Base-by-base conservation (phyloP, 2,329 filamentous ascomycete genomes). In the Fusarium nelsonii region DNA sequence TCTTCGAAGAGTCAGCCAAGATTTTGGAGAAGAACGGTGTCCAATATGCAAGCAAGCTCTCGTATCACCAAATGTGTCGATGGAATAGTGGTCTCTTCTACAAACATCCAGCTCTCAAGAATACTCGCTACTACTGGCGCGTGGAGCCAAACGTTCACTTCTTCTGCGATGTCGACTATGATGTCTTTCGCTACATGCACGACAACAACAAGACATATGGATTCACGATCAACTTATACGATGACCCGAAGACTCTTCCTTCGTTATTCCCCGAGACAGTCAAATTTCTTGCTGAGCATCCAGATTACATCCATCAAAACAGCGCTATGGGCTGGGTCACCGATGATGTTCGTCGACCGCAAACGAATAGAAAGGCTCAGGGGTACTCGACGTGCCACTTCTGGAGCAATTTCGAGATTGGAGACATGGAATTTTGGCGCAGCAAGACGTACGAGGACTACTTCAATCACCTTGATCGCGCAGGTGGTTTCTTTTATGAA, bases 1-100 rank as follows among this genome's bases (percentile, higher is more conserved):
- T 98, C 32, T 97, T 93, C 82, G 80, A 89, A 39, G 94, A 97
- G 79, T 97, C 94, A 28, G 90, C 93, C 63, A 88, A 92, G 76
- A 88, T 97, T 10, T 87, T 99, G 58, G 85, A 92, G 75, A 92
- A 96, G 77, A 88, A 95, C 75, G 87, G 91, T 11, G 93, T 99
- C 43, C 95, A 98, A 78, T 99, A 99, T 79, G 93, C 92, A 75
- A 87, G 90, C 73, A 92, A 92, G 85, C 82, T 92, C 55, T 97
- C 94, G 49, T 99, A 99, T 82, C 95, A 98, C 81, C 92, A 98
- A 78, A 99, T 99, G 96, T 99, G 96, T 78, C 90, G 96, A 58
- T 99, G 96, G 96, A 99, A 99, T 83, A 97, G 92, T 76, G 96
- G 96, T 76, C 86, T 98, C 80, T 99, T 99, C 85, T 97, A 97